Evolutionary conservation across 106 monocot species (phyloP).

Genomic region (Phalaenopsis equestris): DNA sequence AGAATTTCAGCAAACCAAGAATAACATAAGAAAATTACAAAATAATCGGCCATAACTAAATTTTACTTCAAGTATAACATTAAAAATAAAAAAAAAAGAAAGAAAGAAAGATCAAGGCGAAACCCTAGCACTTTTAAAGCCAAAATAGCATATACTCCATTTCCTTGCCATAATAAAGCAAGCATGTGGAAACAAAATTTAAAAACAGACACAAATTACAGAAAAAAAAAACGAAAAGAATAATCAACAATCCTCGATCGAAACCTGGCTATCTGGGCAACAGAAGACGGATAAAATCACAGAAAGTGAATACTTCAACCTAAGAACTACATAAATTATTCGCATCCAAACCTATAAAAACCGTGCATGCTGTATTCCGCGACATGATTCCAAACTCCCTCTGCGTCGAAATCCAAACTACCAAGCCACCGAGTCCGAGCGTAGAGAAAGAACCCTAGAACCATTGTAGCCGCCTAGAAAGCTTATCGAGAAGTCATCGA

Average conservation of each 20-base stretch:
- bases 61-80: not conserved
- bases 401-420: not conserved
- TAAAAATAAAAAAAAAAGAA: not conserved
- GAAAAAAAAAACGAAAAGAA: not conserved
- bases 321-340: not conserved
- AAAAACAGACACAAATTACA: not conserved
- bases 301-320: not conserved
- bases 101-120: not conserved
- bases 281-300: not conserved
- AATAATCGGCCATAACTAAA: not conserved
- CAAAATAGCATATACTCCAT: not conserved
- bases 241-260: not conserved
- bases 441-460: not conserved
- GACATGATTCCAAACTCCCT: not conserved
- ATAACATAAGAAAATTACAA: not conserved
- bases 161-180: not conserved
- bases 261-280: not conserved
- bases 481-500: too few species aligned
- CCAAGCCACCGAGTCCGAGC: not conserved
- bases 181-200: not conserved
- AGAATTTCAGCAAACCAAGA: not conserved
- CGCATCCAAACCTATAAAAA: conserved; percentile 3
- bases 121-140: not conserved
- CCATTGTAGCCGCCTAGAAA: too few species aligned
- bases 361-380: conserved; percentile 7